Evolutionary conservation across 1,139 yeast species (phyloP).

Genomic region (Saccharomyces uvarum): DNA sequence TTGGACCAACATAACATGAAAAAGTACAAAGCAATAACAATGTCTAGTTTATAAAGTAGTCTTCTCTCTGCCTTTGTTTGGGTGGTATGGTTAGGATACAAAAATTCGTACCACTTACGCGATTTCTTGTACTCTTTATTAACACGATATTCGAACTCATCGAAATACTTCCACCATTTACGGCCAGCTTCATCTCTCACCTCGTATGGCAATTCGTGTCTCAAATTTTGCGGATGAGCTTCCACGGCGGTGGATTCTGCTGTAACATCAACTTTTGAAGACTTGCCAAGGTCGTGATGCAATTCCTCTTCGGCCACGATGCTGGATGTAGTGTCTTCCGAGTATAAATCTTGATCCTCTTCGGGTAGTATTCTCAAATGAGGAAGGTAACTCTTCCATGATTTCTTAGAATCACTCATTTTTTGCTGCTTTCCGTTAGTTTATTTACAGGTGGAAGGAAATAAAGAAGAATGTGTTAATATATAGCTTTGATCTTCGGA

Average conservation of each 20-base stretch:
- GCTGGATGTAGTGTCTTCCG: slow-evolving; percentile 4
- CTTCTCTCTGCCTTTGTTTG: slow-evolving; percentile 47
- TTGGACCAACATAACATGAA: slow-evolving; percentile 65
- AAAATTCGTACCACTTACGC: slow-evolving; percentile 48
- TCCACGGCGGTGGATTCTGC: slow-evolving; percentile 1
- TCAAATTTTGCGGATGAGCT: slow-evolving; percentile 9
- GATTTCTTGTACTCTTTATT: slow-evolving; percentile 37
- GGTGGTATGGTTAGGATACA: slow-evolving; percentile 40
- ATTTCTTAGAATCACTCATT: neutral
- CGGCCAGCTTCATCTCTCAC: slow-evolving; percentile 46
- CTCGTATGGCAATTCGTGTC: slow-evolving; percentile 29
- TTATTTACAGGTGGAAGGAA: neutral
- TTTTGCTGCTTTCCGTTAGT: neutral
- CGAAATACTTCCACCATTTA: slow-evolving; percentile 57
- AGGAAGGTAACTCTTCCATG: slow-evolving; percentile 18
- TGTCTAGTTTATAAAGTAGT: slow-evolving; percentile 54
- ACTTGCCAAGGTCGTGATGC: neutral
- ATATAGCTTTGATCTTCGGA: neutral
- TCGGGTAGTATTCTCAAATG: slow-evolving; percentile 26
- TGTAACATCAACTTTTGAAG: neutral
- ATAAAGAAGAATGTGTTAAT: neutral
- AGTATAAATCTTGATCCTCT: slow-evolving; percentile 8
- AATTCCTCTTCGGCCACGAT: slow-evolving; percentile 4
- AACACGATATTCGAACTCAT: slow-evolving; percentile 55
- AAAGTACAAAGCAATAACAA: slow-evolving; percentile 51